Evolutionary conservation across 306 rosid genomes (phyloP), one percentile per base, ranked within the genome.

Genomic region (Medicago ruthenica): DNA sequence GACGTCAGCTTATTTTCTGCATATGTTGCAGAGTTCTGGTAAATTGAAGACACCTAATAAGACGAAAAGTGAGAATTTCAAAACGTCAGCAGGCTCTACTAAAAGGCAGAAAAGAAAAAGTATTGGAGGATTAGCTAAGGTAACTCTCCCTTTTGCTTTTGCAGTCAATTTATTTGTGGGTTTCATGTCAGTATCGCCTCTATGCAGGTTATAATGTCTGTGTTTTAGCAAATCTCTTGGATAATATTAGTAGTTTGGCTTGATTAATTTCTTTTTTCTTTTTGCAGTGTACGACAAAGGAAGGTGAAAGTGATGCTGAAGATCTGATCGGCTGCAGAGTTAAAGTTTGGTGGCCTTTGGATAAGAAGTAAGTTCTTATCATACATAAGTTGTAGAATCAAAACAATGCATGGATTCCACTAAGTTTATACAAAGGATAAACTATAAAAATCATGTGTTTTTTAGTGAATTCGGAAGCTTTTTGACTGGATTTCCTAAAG

Each of bases 301-400:
- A 85, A 64, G 87, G 74, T 75, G 91, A 84, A 79, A 92, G 39
- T 78, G 90, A 92, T 75, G 67, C 82, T 13, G 99, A 88, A 75
- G 89, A 92, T 81, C 87, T 95, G 80, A 89, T 84, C 57, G 97
- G 97, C 77, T 88, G 96, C 88, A 85, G 93, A 87, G 84, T 95
- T 80, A 95, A 92, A 90, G 89, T 95, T 85, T 95, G 99, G 99
- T 95, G 99, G 99, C 99, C 99, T 80, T 83, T 95, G 87, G 99
- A 95, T 84, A 90, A 89, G 82, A 1, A 71, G 99, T 95, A 77
- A 92, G 86, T 81, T 50, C 59, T 67, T 50, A 9, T 13, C 63
- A 39, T 78, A 45, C 51, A 61, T 60, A 24, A 47, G 62, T 73
- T 71, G 58, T 63, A 47, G 61, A 77, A 55, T 81, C 47, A 62